Conservation (phyloP, 805 yeast species). For the Metschnikowia aberdeeniae region DNA sequence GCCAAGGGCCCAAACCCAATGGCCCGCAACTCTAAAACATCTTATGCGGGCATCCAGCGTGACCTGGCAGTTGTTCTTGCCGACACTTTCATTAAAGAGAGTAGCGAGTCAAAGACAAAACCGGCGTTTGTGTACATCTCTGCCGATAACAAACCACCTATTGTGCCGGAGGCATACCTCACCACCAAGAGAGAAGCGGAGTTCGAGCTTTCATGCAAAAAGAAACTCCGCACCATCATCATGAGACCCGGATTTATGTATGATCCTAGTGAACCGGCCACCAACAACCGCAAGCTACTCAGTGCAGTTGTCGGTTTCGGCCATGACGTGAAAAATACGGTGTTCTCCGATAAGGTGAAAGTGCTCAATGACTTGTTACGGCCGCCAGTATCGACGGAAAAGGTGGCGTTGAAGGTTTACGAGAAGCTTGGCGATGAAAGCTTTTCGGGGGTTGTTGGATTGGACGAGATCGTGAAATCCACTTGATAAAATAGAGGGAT, state of each 20-base stretch:
- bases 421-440: conserved; percentile 48
- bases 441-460: conserved; percentile 54
- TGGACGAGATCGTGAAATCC: conserved; percentile 39
- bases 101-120: conserved; percentile 13
- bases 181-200: conserved; percentile 78
- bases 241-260: conserved; percentile 83
- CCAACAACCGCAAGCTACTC: conserved; percentile 38
- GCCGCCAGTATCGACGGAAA: conserved; percentile 63
- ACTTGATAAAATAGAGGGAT: neutral
- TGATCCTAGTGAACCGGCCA: conserved; percentile 41
- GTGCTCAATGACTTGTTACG: conserved; percentile 40
- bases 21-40: conserved; percentile 40
- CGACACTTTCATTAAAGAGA: conserved; percentile 38
- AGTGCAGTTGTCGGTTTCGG: conserved; percentile 39
- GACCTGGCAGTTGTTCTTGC: conserved; percentile 67
- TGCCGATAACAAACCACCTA: conserved; percentile 69
- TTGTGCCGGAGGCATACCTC: conserved; percentile 64
- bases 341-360: conserved; percentile 36
- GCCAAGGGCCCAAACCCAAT: conserved; percentile 61
- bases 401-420: conserved; percentile 58
- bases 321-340: conserved; percentile 39
- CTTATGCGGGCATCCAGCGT: conserved; percentile 63
- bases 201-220: conserved; percentile 44
- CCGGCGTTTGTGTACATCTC: conserved; percentile 68
- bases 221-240: conserved; percentile 53